Evolutionary conservation across 2,329 filamentous ascomycete species (phyloP).

Genomic region (Pestalotiopsis sp.): DNA sequence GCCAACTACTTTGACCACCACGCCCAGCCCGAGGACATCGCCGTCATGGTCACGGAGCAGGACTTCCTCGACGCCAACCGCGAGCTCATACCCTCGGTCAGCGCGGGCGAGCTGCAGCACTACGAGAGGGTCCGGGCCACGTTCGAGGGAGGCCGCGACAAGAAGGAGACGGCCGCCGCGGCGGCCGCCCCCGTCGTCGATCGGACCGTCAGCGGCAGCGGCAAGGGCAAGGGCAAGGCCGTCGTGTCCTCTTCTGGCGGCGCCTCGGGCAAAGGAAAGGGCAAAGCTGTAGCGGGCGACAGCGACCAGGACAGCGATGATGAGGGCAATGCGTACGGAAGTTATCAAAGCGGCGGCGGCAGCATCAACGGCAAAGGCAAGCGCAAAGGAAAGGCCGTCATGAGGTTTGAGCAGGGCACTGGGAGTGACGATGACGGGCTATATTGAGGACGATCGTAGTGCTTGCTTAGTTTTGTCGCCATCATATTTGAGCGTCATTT

Average conservation of each 20-base stretch:
- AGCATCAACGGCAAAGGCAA: conserved; percentile 34
- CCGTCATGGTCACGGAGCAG: conserved; percentile 83
- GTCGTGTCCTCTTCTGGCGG: conserved; percentile 25
- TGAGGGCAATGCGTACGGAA: conserved; percentile 31
- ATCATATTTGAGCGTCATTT: too few species aligned
- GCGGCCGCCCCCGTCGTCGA: background rate
- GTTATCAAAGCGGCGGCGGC: conserved; percentile 26
- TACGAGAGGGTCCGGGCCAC: conserved; percentile 81
- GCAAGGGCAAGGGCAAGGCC: conserved; percentile 29
- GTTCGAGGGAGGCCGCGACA: conserved; percentile 70
- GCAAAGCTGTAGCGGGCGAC: conserved; percentile 30
- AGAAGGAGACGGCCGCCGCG: conserved; percentile 31
- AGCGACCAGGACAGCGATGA: conserved; percentile 28
- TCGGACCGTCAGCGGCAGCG: conserved; percentile 25
- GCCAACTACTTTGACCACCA: conserved; percentile 90
- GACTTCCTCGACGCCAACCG: conserved; percentile 81
- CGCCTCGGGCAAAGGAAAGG: conserved; percentile 36
- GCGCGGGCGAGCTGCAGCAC: conserved; percentile 85
- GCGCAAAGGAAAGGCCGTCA: conserved; percentile 57
- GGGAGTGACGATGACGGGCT: conserved; percentile 58
- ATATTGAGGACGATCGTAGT: conserved; percentile 39
- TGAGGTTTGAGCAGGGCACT: conserved; percentile 52
- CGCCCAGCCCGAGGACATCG: conserved; percentile 77
- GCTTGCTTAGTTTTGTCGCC: too few species aligned
- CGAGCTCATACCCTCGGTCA: conserved; percentile 92